Evolutionary conservation across 2,329 filamentous ascomycete genomes (phyloP).

Genomic region (Thelonectria discophora): DNA sequence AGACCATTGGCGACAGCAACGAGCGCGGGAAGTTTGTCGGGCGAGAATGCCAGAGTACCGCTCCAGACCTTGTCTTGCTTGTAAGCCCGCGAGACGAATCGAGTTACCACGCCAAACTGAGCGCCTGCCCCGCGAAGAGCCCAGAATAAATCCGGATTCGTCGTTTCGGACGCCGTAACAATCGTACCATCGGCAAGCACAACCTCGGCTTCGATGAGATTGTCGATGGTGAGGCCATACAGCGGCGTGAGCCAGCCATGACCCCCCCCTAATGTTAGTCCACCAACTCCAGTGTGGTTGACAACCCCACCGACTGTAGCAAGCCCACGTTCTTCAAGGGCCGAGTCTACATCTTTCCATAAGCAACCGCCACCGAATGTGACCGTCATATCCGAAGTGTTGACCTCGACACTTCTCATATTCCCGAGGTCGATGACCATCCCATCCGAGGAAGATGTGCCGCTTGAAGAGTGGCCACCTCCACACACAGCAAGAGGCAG

Average conservation of each 20-base stretch:
- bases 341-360: constrained; percentile 64
- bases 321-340: constrained; percentile 57
- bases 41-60: constrained; percentile 41
- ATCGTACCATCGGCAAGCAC: constrained; percentile 50
- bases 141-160: constrained; percentile 58
- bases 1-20: constrained; percentile 36
- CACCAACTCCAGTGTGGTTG: constrained; percentile 69
- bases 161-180: constrained; percentile 49
- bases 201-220: constrained; percentile 50
- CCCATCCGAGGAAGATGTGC: constrained; percentile 57
- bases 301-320: constrained; percentile 70
- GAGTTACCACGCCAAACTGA: constrained; percentile 54
- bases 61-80: constrained; percentile 45
- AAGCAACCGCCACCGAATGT: constrained; percentile 59
- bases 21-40: constrained; percentile 38
- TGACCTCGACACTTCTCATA: constrained; percentile 59
- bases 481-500: constrained; percentile 62
- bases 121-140: constrained; percentile 58
- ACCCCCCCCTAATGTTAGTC: constrained; percentile 65
- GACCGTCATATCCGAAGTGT: constrained; percentile 54
- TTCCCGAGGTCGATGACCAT: constrained; percentile 63
- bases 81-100: constrained; percentile 45
- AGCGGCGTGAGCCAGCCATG: constrained; percentile 65
- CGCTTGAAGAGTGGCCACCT: constrained; percentile 64
- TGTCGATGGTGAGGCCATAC: constrained; percentile 61